Percentiles rank a stretch among this genome's conserved stretches.
These are phyloP conservation scores for Calendula officinalis DNA, from an alignment of 129 eudicot species.

Conservation along the genomic window DNA sequence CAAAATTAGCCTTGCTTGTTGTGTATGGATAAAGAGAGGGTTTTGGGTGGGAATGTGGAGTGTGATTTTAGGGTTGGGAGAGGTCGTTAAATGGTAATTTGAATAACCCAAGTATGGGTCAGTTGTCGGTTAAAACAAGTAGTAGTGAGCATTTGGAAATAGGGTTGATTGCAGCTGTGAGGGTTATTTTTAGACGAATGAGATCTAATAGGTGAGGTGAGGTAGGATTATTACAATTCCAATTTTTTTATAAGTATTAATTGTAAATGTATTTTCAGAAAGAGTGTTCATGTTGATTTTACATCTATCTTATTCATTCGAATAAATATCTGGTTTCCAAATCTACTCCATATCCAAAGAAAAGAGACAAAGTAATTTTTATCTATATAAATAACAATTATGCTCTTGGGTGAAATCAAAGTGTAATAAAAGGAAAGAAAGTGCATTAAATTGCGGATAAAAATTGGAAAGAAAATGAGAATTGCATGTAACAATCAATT, in stretches of 20 bases:
- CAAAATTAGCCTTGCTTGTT: conserved; percentile 51
- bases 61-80: conserved; percentile 70
- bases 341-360: too few species aligned
- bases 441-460: too few species aligned
- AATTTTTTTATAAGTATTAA: conserved; percentile 10
- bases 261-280: conserved; percentile 32
- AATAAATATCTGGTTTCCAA: too few species aligned
- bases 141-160: conserved; percentile 84
- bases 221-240: conserved; percentile 13
- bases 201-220: conserved; percentile 20
- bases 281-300: conserved; percentile 19
- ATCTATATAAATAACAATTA: too few species aligned
- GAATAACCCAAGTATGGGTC: conserved; percentile 80
- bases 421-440: too few species aligned
- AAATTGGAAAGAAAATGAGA: conserved; percentile 78
- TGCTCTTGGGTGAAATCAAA: too few species aligned
- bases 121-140: conserved; percentile 60
- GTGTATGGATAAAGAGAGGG: conserved; percentile 65
- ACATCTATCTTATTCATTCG: too few species aligned
- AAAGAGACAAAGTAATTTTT: too few species aligned
- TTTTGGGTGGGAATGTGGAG: conserved; percentile 69
- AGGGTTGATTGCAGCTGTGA: conserved; percentile 58
- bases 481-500: conserved; percentile 76
- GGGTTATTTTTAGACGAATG: conserved; percentile 57
- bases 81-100: conserved; percentile 68